Conservation (phyloP, 2,329 filamentous ascomycete species). For the Bipolaris oryzae region DNA sequence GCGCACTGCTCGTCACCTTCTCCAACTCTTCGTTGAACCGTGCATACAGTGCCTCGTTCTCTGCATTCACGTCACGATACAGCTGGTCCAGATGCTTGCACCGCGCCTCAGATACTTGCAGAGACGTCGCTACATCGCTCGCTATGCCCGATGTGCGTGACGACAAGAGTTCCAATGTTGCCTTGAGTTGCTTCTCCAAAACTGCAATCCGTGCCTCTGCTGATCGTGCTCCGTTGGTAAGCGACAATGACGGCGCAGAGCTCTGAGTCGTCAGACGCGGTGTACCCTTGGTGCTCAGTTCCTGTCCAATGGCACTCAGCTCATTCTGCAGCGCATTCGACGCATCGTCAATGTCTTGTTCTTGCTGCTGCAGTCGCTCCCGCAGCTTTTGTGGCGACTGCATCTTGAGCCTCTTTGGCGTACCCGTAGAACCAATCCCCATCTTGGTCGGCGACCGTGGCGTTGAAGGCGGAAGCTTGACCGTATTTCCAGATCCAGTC, state of each 20-base stretch:
- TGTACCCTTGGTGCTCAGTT: constrained; percentile 63
- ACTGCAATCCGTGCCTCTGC: constrained; percentile 65
- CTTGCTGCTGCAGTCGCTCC: constrained; percentile 83
- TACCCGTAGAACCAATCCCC: constrained; percentile 22
- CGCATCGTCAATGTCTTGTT: constrained; percentile 71
- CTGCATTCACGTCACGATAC: constrained; percentile 83
- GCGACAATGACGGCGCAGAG: constrained; percentile 32
- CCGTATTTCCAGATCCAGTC: constrained; percentile 57
- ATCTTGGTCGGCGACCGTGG: constrained; percentile 40
- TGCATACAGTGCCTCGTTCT: constrained; percentile 92
- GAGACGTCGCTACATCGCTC: constrained; percentile 71
- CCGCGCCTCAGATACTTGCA: constrained; percentile 77
- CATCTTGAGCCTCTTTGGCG: constrained; percentile 51
- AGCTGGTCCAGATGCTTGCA: constrained; percentile 83
- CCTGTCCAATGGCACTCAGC: constrained; percentile 78
- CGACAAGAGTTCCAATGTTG: constrained; percentile 43
- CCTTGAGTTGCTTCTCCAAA: constrained; percentile 71
- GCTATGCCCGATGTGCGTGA: constrained; percentile 59
- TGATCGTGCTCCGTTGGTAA: constrained; percentile 30
- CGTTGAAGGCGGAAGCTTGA: constrained; percentile 63
- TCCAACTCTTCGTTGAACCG: constrained; percentile 90
- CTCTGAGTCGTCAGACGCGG: constrained; percentile 43
- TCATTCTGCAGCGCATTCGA: constrained; percentile 75
- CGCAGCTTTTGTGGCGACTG: constrained; percentile 71
- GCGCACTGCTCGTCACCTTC: constrained; percentile 75